Conservation (phyloP, 192 early-diverging fungal species). For the Coemansia sp. region DNA sequence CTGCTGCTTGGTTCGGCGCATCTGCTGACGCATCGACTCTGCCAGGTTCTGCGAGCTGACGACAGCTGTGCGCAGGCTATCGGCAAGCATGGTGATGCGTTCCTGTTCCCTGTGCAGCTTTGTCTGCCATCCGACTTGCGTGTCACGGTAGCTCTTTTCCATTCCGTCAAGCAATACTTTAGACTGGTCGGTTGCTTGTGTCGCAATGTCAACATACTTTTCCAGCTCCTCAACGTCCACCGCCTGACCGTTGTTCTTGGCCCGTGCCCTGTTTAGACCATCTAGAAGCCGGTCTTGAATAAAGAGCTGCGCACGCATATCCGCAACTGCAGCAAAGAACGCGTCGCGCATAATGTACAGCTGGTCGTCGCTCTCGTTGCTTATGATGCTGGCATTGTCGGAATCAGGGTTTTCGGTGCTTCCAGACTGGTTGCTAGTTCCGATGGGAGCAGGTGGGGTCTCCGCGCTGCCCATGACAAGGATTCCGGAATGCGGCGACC, state of each 20-base stretch:
- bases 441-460: not conserved
- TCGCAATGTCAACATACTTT: slow-evolving; percentile 33
- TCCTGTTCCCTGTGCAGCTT: slow-evolving; percentile 47
- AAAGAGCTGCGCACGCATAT: slow-evolving; percentile 60
- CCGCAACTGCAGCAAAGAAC: slow-evolving; percentile 52
- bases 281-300: slow-evolving; percentile 61
- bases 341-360: slow-evolving; percentile 51
- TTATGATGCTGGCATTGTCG: slow-evolving; percentile 30
- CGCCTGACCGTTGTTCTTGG: slow-evolving; percentile 14
- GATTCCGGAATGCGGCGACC: not conserved
- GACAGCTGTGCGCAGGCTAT: slow-evolving; percentile 49
- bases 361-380: slow-evolving; percentile 50
- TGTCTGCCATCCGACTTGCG: slow-evolving; percentile 30
- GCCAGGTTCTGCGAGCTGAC: slow-evolving; percentile 45
- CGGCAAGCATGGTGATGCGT: slow-evolving; percentile 53
- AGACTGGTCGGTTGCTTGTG: slow-evolving; percentile 34
- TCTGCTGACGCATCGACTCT: slow-evolving; percentile 26
- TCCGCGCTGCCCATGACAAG: not conserved
- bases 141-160: slow-evolving; percentile 34
- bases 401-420: slow-evolving; percentile 6
- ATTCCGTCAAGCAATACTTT: slow-evolving; percentile 21
- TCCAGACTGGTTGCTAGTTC: slow-evolving; percentile 14
- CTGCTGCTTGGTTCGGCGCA: slow-evolving; percentile 14
- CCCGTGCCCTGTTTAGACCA: slow-evolving; percentile 37
- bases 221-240: slow-evolving; percentile 18